These are phyloP conservation scores for Sarcodon aspratus DNA, from an alignment of 768 basidiomycete species.

Conservation along the genomic window DNA sequence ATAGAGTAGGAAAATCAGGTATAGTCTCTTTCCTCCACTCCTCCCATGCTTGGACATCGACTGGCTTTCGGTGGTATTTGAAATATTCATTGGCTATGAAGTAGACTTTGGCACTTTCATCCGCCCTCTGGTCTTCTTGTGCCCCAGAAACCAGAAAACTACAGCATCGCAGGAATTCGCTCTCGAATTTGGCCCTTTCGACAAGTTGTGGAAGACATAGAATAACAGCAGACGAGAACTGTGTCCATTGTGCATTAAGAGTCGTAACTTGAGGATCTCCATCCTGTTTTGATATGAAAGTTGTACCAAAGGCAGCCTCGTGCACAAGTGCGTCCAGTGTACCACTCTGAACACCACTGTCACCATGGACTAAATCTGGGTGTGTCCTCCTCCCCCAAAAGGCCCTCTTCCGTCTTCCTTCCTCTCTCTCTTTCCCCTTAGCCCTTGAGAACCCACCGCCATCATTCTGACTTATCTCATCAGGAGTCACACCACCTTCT, in stretches of 20 bases:
- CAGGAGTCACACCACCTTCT: slow-evolving; percentile 25
- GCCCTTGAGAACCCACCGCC: slow-evolving; percentile 8
- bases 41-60: slow-evolving; percentile 43
- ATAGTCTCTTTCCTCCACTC: slow-evolving; percentile 42
- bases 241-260: slow-evolving; percentile 34
- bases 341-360: slow-evolving; percentile 44
- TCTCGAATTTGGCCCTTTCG: slow-evolving; percentile 47
- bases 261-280: background rate
- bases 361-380: slow-evolving; percentile 46
- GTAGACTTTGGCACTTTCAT: slow-evolving; percentile 32
- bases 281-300: slow-evolving; percentile 24
- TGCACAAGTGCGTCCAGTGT: slow-evolving; percentile 73
- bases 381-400: slow-evolving; percentile 75
- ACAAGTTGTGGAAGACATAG: slow-evolving; percentile 49
- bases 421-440: slow-evolving; percentile 23
- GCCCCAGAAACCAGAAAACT: slow-evolving; percentile 53
- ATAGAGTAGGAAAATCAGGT: slow-evolving; percentile 23
- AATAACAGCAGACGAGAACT: slow-evolving; percentile 50
- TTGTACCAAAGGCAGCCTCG: slow-evolving; percentile 72
- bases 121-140: slow-evolving; percentile 23
- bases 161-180: slow-evolving; percentile 59
- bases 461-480: slow-evolving; percentile 9
- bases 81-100: slow-evolving; percentile 66
- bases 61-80: slow-evolving; percentile 40
- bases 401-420: slow-evolving; percentile 45